Evolutionary conservation across 345 rosid genomes (phyloP), one percentile per base, ranked within the genome.

Genomic region (Boechera divaricarpa): DNA sequence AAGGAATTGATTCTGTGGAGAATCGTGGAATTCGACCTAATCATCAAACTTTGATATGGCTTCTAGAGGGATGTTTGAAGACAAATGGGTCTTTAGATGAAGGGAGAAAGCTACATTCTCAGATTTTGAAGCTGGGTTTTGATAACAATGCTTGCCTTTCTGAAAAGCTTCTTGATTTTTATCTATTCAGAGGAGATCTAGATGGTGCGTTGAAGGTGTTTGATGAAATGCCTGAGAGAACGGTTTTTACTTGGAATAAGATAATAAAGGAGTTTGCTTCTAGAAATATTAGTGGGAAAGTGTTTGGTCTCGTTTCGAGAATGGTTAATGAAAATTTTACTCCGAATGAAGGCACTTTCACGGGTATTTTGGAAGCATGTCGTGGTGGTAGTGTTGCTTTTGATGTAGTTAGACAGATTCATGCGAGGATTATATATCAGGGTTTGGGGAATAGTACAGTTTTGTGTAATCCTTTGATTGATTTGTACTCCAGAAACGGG

Each of bases 381-480:
- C 69, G 83, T 36, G 75, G 77, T 29, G 80, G 76, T 69, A 29
- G 5, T 70, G 64, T 70, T 82, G 67, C 52, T 29, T 74, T 87
- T 67, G 71, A 74, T 44, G 75, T 65, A 26, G 86, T 82, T 62
- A 72, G 84, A 74, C 88, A 83, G 83, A 84, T 94, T 77, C 97
- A 94, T 82, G 90, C 87, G 42, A 85, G 78, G 83, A 78, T 87
- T 7, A 82, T 90, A 76, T 77, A 38, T 75, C 84, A 81, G 67
- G 94, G 96, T 75, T 84, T 87, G 57, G 84, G 75, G 51, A 35
- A 63, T 74, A 85, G 78, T 77, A 74, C 83, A 1, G 4, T 76
- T 72, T 80, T 82, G n/a, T 85, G 89, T 73, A 91, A 90, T 63
- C 91, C 87, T 3, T 79, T 94, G 85, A 86, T 94, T 51, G 89